A percentile compares a stretch with the other conserved stretches of the same genome.
Conservation (phyloP, 768 basidiomycete species). For the Tricholoma terreum region DNA sequence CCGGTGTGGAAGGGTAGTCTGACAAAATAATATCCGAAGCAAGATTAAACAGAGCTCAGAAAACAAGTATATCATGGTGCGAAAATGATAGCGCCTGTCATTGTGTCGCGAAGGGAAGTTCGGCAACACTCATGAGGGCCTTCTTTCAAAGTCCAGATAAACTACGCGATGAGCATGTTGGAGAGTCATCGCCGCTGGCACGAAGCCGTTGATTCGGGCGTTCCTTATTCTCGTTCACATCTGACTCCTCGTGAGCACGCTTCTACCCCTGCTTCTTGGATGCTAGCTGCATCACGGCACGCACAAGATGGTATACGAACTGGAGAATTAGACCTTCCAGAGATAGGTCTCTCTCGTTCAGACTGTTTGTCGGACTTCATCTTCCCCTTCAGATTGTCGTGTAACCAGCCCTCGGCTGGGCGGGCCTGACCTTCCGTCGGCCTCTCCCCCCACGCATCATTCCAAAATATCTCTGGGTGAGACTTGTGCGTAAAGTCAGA, state of each 20-base stretch:
- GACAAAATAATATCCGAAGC: not conserved
- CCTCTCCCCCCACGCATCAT: not conserved
- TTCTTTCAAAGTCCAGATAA: slow-evolving; percentile 1
- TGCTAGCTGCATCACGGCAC: not conserved
- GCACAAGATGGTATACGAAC: not conserved
- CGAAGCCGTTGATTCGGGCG: not conserved
- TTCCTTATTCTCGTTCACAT: not conserved
- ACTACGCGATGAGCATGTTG: not conserved
- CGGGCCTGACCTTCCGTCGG: not conserved
- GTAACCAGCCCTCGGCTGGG: not conserved
- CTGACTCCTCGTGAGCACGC: slow-evolving; percentile 3
- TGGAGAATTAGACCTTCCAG: not conserved
- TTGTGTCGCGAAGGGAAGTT: not conserved
- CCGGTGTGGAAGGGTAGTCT: too few relatives aligned
- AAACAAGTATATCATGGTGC: not conserved
- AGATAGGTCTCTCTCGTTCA: not conserved
- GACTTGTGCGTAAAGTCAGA: slow-evolving; percentile 1
- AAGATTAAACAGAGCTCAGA: not conserved
- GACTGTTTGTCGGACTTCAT: not conserved
- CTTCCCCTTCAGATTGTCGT: not conserved
- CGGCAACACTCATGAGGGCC: not conserved
- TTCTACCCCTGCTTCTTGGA: slow-evolving; percentile 3
- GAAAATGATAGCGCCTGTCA: not conserved
- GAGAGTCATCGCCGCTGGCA: not conserved
- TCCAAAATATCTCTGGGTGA: slow-evolving; percentile 2